Conservation (phyloP, 129 eudicot genomes). For the Saussurea involucrata region DNA sequence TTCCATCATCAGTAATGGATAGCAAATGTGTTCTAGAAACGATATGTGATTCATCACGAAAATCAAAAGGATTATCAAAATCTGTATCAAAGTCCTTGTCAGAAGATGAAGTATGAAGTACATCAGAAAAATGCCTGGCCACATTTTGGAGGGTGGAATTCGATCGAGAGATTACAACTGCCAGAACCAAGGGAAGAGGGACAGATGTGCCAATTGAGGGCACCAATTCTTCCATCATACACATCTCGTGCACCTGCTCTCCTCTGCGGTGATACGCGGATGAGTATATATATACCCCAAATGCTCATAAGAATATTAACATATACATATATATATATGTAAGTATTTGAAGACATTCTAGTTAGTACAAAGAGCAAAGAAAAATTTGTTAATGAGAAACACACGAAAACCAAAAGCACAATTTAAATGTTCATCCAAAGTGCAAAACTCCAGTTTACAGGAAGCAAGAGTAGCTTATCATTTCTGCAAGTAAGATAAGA, state of each 20-base stretch:
- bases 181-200: conserved; percentile 78
- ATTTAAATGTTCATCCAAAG: not conserved
- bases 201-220: conserved; percentile 80
- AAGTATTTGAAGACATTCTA: not conserved
- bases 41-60: conserved; percentile 57
- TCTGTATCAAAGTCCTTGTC: conserved; percentile 64
- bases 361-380: not conserved
- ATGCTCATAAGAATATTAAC: conserved; percentile 3
- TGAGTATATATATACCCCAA: conserved; percentile 34
- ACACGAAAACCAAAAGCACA: not conserved
- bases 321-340: not conserved
- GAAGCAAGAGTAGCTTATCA: conserved; percentile 3
- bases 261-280: conserved; percentile 53
- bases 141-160: conserved; percentile 70
- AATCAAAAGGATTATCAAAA: conserved; percentile 79
- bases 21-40: conserved; percentile 68
- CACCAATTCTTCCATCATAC: conserved; percentile 81
- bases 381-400: not conserved
- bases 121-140: conserved; percentile 59
- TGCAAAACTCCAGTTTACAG: not conserved
- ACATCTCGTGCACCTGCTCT: conserved; percentile 79
- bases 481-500: not conserved
- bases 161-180: conserved; percentile 69
- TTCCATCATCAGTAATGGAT: conserved; percentile 96
- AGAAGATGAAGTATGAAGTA: conserved; percentile 26